Conservation (phyloP, 176 grass and related monocot species). For the Oryza rufipogon region DNA sequence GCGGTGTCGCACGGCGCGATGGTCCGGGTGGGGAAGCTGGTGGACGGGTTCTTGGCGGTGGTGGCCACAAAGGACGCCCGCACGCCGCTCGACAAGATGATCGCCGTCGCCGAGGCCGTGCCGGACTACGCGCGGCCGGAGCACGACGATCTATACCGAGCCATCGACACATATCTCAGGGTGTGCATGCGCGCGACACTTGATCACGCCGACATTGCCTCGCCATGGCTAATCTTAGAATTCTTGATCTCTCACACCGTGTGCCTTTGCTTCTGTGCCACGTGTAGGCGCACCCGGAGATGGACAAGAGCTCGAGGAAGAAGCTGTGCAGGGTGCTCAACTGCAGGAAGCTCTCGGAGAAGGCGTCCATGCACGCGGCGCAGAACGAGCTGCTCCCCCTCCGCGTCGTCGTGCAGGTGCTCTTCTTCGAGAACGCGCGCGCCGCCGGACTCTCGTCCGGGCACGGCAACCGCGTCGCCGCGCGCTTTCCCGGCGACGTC, state of each 20-base stretch:
- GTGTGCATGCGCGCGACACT: conserved; percentile 32
- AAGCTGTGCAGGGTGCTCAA: conserved; percentile 72
- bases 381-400: conserved; percentile 82
- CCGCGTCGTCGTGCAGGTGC: conserved; percentile 76
- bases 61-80: conserved; percentile 38
- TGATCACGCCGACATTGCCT: not conserved
- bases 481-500: conserved; percentile 37
- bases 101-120: conserved; percentile 53
- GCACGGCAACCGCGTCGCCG: conserved; percentile 33
- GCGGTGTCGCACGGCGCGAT: conserved; percentile 48
- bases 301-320: conserved; percentile 67
- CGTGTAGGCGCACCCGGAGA: conserved; percentile 55
- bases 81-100: conserved; percentile 54
- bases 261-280: not conserved
- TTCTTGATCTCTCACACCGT: not conserved
- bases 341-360: conserved; percentile 78
- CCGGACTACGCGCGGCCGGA: conserved; percentile 50
- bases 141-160: conserved; percentile 68
- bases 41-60: conserved; percentile 58
- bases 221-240: not conserved
- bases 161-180: conserved; percentile 60
- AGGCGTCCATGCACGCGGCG: conserved; percentile 68
- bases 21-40: conserved; percentile 52
- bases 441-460: conserved; percentile 23
- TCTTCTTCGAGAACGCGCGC: conserved; percentile 92